These are phyloP conservation scores for Amphicarpaea edgeworthii DNA, from an alignment of 306 rosid species.

Conservation along the genomic window DNA sequence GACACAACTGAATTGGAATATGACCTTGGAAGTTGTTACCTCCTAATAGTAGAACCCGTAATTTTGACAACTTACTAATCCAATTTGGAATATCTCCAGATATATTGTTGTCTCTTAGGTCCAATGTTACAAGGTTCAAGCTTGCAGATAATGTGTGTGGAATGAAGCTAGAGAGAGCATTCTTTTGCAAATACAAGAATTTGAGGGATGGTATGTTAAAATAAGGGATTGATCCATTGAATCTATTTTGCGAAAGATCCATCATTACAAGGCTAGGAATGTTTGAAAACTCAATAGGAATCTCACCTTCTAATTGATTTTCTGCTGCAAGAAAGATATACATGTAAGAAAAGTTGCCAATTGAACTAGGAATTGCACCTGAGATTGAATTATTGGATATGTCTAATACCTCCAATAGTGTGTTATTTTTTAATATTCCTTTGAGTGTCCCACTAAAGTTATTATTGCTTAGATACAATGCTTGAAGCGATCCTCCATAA, in stretches of 20 bases:
- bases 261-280: background rate
- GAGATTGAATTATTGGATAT: constrained; percentile 33
- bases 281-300: background rate
- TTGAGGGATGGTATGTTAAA: rapidly evolving
- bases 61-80: background rate
- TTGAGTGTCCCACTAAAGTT: background rate
- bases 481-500: no score
- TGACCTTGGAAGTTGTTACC: constrained; percentile 28
- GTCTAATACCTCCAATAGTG: rapidly evolving
- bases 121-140: background rate
- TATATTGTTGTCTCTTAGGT: constrained; percentile 13
- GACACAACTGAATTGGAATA: constrained; percentile 21
- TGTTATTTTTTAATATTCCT: background rate
- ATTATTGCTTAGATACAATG: background rate
- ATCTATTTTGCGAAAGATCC: constrained; percentile 33
- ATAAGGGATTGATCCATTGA: background rate
- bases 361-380: constrained; percentile 22
- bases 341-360: background rate
- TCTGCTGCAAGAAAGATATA: background rate
- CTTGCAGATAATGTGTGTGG: background rate
- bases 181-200: constrained; percentile 26
- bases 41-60: background rate
- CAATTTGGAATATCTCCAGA: background rate
- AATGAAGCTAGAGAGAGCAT: background rate
- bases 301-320: constrained; percentile 34